Evolutionary conservation across 192 early-diverging fungal species (phyloP).

Genomic region (Coemansia interrupta): DNA sequence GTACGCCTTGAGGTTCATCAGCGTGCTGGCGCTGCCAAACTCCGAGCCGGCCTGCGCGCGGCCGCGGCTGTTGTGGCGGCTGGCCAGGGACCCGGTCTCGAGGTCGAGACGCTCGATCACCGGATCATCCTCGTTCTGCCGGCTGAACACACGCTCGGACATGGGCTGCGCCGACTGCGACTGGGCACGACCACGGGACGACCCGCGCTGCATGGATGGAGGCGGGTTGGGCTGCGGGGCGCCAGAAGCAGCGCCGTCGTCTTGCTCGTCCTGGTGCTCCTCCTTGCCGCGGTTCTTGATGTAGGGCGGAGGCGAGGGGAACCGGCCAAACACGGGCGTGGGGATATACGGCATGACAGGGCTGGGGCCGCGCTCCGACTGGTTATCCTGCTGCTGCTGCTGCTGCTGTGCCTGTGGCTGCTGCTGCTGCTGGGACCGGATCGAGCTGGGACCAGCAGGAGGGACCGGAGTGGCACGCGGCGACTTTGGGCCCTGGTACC

Average conservation of each 20-base stretch:
- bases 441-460: slow-evolving; percentile 5
- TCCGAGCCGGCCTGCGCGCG: slow-evolving; percentile 27
- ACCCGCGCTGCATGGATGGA: neutral
- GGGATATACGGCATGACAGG: slow-evolving; percentile 37
- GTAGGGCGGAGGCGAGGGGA: slow-evolving; percentile 48
- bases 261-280: slow-evolving; percentile 5
- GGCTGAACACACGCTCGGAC: slow-evolving; percentile 5
- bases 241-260: too few species aligned
- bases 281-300: slow-evolving; percentile 49
- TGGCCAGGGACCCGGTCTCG: slow-evolving; percentile 44
- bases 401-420: slow-evolving; percentile 1
- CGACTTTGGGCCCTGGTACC: slow-evolving; percentile 29
- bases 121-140: slow-evolving; percentile 32
- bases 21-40: slow-evolving; percentile 50
- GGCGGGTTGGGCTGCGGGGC: neutral
- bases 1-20: slow-evolving; percentile 34
- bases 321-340: slow-evolving; percentile 49
- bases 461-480: slow-evolving; percentile 20
- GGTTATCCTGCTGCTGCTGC: slow-evolving; percentile 12
- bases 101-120: slow-evolving; percentile 42
- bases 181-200: slow-evolving; percentile 29
- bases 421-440: neutral
- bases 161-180: slow-evolving; percentile 36
- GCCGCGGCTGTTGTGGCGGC: slow-evolving; percentile 39
- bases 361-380: slow-evolving; percentile 19